These are phyloP conservation scores for Dactylellina sp. DNA, from an alignment of 2,329 filamentous ascomycete species.

Conservation along the genomic window DNA sequence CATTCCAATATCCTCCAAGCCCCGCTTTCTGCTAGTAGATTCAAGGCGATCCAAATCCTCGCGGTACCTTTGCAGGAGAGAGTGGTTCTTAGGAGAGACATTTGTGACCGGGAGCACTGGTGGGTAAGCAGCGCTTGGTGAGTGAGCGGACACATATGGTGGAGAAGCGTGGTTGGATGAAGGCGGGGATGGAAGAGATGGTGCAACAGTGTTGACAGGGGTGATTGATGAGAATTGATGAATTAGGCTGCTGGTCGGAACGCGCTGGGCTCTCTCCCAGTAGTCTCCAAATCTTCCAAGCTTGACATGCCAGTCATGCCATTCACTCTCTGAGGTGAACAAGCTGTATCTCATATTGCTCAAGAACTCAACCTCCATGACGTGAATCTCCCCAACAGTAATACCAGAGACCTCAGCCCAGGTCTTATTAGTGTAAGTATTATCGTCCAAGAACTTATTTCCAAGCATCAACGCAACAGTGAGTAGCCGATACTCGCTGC, in stretches of 20 bases:
- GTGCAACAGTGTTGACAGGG: constrained; percentile 55
- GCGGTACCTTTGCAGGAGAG: constrained; percentile 62
- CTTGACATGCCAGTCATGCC: constrained; percentile 87
- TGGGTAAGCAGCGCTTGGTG: constrained; percentile 31
- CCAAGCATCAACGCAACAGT: constrained; percentile 97
- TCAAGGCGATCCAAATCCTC: constrained; percentile 59
- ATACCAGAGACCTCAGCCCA: constrained; percentile 99
- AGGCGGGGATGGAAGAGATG: constrained; percentile 60
- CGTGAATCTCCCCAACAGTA: constrained; percentile 91
- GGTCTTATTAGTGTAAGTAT: constrained; percentile 99
- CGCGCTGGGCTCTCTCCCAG: constrained; percentile 76
- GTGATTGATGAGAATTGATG: constrained; percentile 49
- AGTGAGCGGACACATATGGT: constrained; percentile 56
- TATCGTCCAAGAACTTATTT: constrained; percentile 98
- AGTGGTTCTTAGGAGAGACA: constrained; percentile 59
- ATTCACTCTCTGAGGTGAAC: constrained; percentile 84
- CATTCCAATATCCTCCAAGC: constrained; percentile 63
- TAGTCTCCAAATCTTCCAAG: constrained; percentile 85
- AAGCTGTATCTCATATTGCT: constrained; percentile 98
- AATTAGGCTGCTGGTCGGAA: constrained; percentile 60
- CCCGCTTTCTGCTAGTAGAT: constrained; percentile 63
- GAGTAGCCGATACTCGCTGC: constrained; percentile 91
- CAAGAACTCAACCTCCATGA: constrained; percentile 99
- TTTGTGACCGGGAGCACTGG: constrained; percentile 53
- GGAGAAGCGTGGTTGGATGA: constrained; percentile 60